Conservation (phyloP, 192 early-diverging fungal genomes). For the Coemansia sp. region DNA sequence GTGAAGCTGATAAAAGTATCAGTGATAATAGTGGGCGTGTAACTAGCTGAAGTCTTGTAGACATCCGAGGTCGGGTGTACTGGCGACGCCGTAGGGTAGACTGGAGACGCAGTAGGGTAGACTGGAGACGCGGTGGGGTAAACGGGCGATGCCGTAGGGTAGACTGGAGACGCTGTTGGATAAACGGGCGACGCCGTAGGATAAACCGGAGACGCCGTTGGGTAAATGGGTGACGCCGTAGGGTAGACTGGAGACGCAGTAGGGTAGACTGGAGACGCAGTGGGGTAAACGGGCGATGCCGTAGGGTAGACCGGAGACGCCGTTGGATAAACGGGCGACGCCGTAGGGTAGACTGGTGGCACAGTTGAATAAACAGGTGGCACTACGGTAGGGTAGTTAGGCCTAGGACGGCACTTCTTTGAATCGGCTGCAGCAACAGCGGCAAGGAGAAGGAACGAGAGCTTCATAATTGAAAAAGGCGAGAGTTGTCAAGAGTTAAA, state of each 20-base stretch:
- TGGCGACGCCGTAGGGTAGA: not conserved
- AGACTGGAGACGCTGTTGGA: slow-evolving; percentile 9
- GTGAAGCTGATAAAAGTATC: not conserved
- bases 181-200: not conserved
- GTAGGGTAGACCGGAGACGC: not conserved
- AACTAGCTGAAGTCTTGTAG: no score
- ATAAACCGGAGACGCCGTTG: not conserved
- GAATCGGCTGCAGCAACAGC: slow-evolving; percentile 25
- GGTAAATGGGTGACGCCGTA: slow-evolving; percentile 11
- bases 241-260: not conserved
- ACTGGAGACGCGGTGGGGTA: slow-evolving; percentile 11
- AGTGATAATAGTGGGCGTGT: not conserved
- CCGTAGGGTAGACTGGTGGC: not conserved
- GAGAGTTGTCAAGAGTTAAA: not conserved
- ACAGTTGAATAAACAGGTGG: not conserved
- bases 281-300: not conserved
- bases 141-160: not conserved
- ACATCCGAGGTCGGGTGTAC: not conserved
- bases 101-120: not conserved
- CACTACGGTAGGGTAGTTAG: not conserved
- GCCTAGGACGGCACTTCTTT: slow-evolving; percentile 39
- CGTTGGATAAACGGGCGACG: not conserved
- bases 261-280: not conserved
- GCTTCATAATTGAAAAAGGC: slow-evolving; percentile 26
- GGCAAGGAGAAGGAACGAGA: slow-evolving; percentile 16